Percentiles rank a stretch among this genome's conserved stretches.
phyloP scores from a whole-genome alignment of 2,329 filamentous ascomycete genomes.

The Bipolaris sorokiniana region DNA sequence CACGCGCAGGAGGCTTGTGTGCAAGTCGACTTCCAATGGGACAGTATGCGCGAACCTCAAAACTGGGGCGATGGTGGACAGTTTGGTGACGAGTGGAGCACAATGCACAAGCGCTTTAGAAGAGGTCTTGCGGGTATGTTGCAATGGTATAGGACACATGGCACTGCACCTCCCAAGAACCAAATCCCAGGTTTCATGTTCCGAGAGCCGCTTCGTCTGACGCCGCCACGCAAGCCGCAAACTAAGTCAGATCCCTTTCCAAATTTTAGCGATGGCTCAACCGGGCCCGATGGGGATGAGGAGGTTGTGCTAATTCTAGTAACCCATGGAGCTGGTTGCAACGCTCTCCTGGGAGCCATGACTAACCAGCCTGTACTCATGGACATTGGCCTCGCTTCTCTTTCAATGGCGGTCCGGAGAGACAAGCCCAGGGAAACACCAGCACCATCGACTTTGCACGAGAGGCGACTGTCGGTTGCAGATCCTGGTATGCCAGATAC shows the following conservation, averaged over 20 bases:
- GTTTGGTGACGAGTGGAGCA: conserved; percentile 92
- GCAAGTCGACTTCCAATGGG: conserved; percentile 93
- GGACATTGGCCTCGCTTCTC: conserved; percentile 86
- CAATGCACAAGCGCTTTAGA: conserved; percentile 91
- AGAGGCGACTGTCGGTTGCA: conserved; percentile 49
- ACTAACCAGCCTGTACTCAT: conserved; percentile 90
- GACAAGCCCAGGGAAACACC: conserved; percentile 37
- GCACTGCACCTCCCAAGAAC: conserved; percentile 45
- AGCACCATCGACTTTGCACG: conserved; percentile 28
- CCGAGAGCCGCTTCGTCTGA: conserved; percentile 24
- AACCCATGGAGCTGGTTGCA: conserved; percentile 94
- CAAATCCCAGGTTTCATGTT: conserved; percentile 43
- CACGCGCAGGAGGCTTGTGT: conserved; percentile 89
- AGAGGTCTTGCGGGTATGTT: conserved; percentile 78
- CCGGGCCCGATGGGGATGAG: conserved; percentile 60
- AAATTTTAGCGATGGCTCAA: conserved; percentile 42
- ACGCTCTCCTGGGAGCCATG: conserved; percentile 89
- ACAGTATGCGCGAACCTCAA: conserved; percentile 79
- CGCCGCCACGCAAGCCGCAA: conserved; percentile 24
- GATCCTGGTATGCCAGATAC: conserved; percentile 59
- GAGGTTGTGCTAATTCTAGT: conserved; percentile 83
- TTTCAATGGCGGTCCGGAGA: conserved; percentile 74
- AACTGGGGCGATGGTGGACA: conserved; percentile 88
- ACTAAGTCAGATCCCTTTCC: conserved; percentile 37
- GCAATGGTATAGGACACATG: conserved; percentile 75